Evolutionary conservation across 768 basidiomycete genomes (phyloP).

Genomic region (Mycena capillaripes): DNA sequence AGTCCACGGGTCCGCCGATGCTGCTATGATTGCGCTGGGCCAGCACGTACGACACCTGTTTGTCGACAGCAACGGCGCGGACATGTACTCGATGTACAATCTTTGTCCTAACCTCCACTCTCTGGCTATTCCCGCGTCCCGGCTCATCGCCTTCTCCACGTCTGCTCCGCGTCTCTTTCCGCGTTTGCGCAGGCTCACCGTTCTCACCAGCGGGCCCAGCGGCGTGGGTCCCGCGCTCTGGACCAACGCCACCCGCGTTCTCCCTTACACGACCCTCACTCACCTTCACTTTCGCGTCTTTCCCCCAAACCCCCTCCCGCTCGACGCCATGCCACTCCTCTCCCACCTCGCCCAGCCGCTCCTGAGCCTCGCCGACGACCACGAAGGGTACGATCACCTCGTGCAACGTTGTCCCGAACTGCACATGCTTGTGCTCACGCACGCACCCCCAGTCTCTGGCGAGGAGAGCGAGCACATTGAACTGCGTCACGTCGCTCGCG

Average conservation of each 20-base stretch:
- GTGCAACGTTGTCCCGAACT: background rate
- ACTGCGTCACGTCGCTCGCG: background rate
- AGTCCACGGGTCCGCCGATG: background rate
- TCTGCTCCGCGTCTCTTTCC: background rate
- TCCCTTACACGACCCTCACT: background rate
- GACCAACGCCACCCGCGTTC: background rate
- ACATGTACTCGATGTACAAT: background rate
- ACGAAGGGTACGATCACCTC: background rate
- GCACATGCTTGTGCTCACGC: conserved; percentile 8
- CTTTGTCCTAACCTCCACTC: conserved; percentile 3
- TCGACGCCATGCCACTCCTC: conserved; percentile 1
- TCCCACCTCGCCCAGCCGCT: background rate
- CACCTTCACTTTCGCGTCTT: background rate
- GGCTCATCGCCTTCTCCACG: conserved; percentile 8
- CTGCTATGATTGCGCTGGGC: background rate
- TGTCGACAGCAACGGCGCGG: conserved; percentile 3
- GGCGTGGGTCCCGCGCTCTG: background rate
- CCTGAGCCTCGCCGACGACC: too few relatives aligned
- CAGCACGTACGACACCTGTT: background rate
- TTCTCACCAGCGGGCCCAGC: conserved; percentile 3
- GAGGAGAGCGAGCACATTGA: background rate
- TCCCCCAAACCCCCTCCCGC: background rate
- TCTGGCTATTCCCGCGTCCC: conserved; percentile 8
- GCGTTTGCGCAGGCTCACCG: background rate
- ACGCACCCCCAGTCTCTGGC: too few relatives aligned